phyloP scores from a whole-genome alignment of 2,329 filamentous ascomycete genomes.

The Epichloe sibirici region DNA sequence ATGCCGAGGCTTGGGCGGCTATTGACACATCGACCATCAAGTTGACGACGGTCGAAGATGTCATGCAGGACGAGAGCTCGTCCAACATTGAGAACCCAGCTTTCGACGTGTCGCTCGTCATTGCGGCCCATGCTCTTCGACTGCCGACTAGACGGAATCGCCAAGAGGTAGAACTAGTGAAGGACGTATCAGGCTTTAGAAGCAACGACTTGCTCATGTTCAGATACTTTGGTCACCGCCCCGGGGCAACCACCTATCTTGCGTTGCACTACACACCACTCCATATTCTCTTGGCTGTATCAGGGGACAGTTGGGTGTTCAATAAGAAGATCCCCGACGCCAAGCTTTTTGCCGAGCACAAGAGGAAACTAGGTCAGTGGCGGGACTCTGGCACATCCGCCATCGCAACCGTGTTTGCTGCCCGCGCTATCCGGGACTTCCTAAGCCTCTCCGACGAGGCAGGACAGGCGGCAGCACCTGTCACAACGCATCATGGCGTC shows the following conservation, averaged over 20 bases:
- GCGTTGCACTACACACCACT: conserved; percentile 48
- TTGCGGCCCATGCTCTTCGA: conserved; percentile 25
- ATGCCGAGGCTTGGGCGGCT: conserved; percentile 33
- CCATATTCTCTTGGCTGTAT: conserved; percentile 42
- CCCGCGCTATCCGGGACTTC: conserved; percentile 36
- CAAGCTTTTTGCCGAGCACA: conserved; percentile 33
- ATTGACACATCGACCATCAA: conserved; percentile 17
- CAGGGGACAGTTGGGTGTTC: conserved; percentile 47
- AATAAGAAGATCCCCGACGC: conserved; percentile 36
- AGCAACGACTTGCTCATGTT: conserved; percentile 19
- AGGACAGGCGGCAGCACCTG: conserved; percentile 11
- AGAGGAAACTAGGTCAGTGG: conserved; percentile 35
- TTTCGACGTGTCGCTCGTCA: conserved; percentile 29
- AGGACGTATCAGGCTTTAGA: conserved; percentile 13
- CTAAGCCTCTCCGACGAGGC: conserved; percentile 14
- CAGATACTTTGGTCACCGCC: conserved; percentile 31
- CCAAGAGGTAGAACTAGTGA: conserved; percentile 15
- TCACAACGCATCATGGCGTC: conserved; percentile 3
- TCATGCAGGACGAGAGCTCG: conserved; percentile 21
- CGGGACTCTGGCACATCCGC: conserved; percentile 31
- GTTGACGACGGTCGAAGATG: conserved; percentile 15
- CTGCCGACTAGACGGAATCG: conserved; percentile 22
- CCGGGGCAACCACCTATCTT: conserved; percentile 40
- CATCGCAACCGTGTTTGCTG: conserved; percentile 36
- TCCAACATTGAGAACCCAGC: conserved; percentile 22